Evolutionary conservation across 2,329 filamentous ascomycete genomes (phyloP).

Genomic region (Colletotrichum musae): DNA sequence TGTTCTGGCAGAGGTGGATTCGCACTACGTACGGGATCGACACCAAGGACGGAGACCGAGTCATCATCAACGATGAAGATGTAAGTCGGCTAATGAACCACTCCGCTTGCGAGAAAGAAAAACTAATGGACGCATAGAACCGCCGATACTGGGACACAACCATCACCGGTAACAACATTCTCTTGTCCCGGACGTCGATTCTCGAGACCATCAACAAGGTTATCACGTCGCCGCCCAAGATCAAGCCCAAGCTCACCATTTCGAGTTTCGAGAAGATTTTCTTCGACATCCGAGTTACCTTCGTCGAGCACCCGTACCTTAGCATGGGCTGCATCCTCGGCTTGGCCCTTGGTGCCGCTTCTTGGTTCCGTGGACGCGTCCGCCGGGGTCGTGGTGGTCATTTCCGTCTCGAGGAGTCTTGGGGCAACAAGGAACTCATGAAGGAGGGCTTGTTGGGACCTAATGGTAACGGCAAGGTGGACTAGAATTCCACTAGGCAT

Average conservation of each 20-base stretch:
- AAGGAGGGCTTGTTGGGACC: slow-evolving; percentile 75
- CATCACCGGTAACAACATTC: slow-evolving; percentile 89
- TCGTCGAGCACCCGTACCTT: slow-evolving; percentile 72
- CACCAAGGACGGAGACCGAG: slow-evolving; percentile 87
- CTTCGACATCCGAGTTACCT: slow-evolving; percentile 73
- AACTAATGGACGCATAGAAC: slow-evolving; percentile 68
- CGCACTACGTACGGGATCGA: slow-evolving; percentile 95
- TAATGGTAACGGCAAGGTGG: slow-evolving; percentile 65
- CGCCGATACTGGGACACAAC: slow-evolving; percentile 96
- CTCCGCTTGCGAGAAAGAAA: neutral
- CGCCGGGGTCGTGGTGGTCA: slow-evolving; percentile 69
- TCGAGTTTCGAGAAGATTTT: slow-evolving; percentile 80
- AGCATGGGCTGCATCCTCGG: slow-evolving; percentile 71
- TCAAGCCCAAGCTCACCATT: slow-evolving; percentile 84
- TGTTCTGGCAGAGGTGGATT: slow-evolving; percentile 98
- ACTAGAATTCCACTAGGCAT: slow-evolving; percentile 50
- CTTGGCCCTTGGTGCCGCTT: slow-evolving; percentile 65
- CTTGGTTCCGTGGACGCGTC: slow-evolving; percentile 69
- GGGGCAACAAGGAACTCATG: slow-evolving; percentile 66
- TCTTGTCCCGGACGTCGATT: slow-evolving; percentile 90
- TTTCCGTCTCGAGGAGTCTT: slow-evolving; percentile 73
- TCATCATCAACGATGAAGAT: slow-evolving; percentile 97
- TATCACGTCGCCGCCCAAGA: slow-evolving; percentile 76
- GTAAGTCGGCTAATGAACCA: slow-evolving; percentile 70
- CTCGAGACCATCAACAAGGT: slow-evolving; percentile 87